These are phyloP conservation scores for Ophiocytium majus DNA, from an alignment of 352 stramenopile species.

Conservation along the genomic window DNA sequence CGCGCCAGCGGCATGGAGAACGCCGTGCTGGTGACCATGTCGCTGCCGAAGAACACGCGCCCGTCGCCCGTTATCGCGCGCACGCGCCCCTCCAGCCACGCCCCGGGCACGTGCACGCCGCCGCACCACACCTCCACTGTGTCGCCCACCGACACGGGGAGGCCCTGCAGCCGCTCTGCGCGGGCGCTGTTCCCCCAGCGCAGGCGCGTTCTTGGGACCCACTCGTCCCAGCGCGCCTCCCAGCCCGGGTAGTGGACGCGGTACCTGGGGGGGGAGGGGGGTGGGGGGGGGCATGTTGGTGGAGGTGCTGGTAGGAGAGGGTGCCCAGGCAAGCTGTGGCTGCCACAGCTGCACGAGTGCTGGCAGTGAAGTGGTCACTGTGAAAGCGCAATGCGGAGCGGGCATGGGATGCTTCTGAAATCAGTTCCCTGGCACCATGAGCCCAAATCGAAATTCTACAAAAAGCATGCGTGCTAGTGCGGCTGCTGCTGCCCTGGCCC, in stretches of 20 bases:
- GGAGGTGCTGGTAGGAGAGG: not conserved
- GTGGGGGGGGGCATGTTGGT: too few relatives aligned
- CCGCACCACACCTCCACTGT: slow-evolving; percentile 56
- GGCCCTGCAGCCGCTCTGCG: slow-evolving; percentile 11
- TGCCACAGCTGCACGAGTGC: too few relatives aligned
- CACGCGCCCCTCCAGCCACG: slow-evolving; percentile 48
- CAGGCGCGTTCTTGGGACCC: slow-evolving; percentile 57
- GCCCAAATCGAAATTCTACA: too few relatives aligned
- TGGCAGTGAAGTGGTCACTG: too few relatives aligned
- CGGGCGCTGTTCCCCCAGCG: slow-evolving; percentile 49
- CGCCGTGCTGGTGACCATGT: not conserved
- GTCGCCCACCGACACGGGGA: slow-evolving; percentile 23
- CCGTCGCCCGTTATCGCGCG: not conserved
- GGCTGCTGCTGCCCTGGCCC: too few relatives aligned
- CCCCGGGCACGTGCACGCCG: slow-evolving; percentile 51
- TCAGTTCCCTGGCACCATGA: too few relatives aligned
- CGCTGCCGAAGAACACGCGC: not conserved
- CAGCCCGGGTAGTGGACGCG: slow-evolving; percentile 61
- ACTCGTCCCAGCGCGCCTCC: slow-evolving; percentile 61
- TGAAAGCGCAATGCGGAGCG: too few relatives aligned
- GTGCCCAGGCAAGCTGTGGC: too few relatives aligned
- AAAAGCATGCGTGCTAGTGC: too few relatives aligned
- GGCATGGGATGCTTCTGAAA: too few relatives aligned
- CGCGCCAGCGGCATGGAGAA: not conserved
- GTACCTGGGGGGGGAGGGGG: not conserved